These are phyloP conservation scores for Akanthomyces muscarius DNA, from an alignment of 2,329 filamentous ascomycete species.

Conservation along the genomic window DNA sequence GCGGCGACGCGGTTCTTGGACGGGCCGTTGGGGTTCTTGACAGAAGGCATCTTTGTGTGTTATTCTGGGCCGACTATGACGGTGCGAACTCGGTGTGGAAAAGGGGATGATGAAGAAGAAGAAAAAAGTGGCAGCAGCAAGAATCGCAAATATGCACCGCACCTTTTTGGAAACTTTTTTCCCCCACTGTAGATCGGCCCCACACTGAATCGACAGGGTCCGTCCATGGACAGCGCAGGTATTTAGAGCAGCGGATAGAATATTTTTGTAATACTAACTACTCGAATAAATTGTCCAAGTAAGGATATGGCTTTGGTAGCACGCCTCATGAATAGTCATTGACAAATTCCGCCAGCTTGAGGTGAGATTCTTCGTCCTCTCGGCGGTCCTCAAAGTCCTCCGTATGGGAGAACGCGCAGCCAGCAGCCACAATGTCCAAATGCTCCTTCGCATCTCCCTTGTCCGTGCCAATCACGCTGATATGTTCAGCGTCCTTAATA, in stretches of 20 bases:
- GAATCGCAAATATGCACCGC: not conserved
- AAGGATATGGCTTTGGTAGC: too few relatives aligned
- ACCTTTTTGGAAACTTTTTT: constrained; percentile 8
- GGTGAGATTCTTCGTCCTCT: too few relatives aligned
- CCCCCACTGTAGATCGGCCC: constrained; percentile 14
- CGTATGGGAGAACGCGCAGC: not conserved
- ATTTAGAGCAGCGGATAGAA: not conserved
- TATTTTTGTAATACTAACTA: not conserved
- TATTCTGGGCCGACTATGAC: not conserved
- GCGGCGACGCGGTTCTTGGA: constrained; percentile 51
- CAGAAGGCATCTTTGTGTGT: constrained; percentile 44
- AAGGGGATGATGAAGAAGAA: not conserved
- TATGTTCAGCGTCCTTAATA: not conserved
- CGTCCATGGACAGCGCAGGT: not conserved
- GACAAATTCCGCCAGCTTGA: too few relatives aligned
- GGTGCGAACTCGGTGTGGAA: not conserved
- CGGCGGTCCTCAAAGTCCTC: not conserved
- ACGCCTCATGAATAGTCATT: too few relatives aligned
- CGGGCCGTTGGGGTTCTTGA: constrained; percentile 55
- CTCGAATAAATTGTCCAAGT: too few relatives aligned
- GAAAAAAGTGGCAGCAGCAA: not conserved
- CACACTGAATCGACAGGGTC: constrained; percentile 7
- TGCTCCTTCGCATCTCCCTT: not conserved
- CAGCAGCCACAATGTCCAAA: too few relatives aligned
- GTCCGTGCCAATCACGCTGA: not conserved